Base-by-base conservation (phyloP, 2,329 filamentous ascomycete genomes). In the Cordyceps cateniannulata region DNA sequence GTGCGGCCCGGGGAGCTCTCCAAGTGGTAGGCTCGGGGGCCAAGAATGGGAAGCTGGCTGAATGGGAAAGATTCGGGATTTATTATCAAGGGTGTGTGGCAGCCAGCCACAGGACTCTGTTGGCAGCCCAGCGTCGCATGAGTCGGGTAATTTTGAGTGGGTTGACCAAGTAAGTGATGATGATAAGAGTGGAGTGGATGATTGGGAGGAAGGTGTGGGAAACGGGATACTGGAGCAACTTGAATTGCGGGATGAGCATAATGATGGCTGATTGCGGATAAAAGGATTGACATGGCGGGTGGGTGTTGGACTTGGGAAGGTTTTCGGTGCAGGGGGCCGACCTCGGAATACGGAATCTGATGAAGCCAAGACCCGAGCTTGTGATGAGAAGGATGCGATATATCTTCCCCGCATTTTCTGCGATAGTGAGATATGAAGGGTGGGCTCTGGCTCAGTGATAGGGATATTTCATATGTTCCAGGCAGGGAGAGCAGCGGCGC, bases 331-430 rank as follows among this genome's bases (percentile, higher is more conserved):
- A 40, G 27, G 52, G 32, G 38, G 44, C 54, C 54, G 44, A 57
- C 54, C 25, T 57, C 54, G 54, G 54, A 32, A 57, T 49, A 18
- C 42, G 44, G 54, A 49, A 56, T 38, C 3, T 48, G 14, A 42
- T 45, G 42, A 57, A 32, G 40, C 52, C n/a, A 55, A 38, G 25
- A 40, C 18, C n/a, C 3, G 20, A 45, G 38, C 25, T 5, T 22
- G 40, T 45, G 53, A 55, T 55, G 54, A 42, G 24, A n/a, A 45
- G 44, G 44, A 40, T 38, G 42, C 54, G 44, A 57, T 57, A 35
- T 48, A 49, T 40, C 44, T 49, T 40, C 44, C 54, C 54, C 54
- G 54, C 54, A 57, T 48, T 57, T 49, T 49, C 12, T 55, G 40
- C 16, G 25, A 35, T 57, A 48, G 22, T 8, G 40, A 18, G 20